Evolutionary conservation across 2,329 filamentous ascomycete species (phyloP).

Genomic region (Periconia digitata): DNA sequence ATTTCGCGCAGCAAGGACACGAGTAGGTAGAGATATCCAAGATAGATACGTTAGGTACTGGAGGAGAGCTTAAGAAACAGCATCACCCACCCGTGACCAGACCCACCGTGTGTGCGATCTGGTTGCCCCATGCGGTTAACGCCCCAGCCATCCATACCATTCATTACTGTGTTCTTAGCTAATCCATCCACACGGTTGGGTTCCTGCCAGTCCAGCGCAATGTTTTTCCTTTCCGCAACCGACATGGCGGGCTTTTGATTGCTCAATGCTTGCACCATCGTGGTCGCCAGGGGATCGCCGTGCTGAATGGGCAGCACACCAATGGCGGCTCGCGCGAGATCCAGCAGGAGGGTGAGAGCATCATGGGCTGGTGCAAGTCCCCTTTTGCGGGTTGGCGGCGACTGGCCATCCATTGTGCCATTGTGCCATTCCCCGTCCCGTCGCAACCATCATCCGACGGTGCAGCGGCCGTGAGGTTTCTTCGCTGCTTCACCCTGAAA

Average conservation of each 20-base stretch:
- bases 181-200: too few relatives aligned
- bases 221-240: neutral
- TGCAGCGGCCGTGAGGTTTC: neutral
- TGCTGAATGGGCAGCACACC: neutral
- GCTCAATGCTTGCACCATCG: neutral
- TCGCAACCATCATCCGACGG: too few relatives aligned
- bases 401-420: neutral
- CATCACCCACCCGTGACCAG: too few relatives aligned
- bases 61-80: constrained; percentile 5
- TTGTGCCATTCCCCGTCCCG: too few relatives aligned
- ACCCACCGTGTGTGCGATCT: too few relatives aligned
- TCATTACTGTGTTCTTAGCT: too few relatives aligned
- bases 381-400: neutral
- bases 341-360: neutral
- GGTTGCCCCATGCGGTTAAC: too few relatives aligned
- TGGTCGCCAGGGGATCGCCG: neutral
- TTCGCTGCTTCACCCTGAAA: neutral
- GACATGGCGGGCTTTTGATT: neutral
- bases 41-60: constrained; percentile 14
- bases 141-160: too few relatives aligned
- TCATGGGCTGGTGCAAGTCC: neutral
- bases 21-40: too few relatives aligned
- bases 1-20: neutral
- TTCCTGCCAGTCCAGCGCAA: too few relatives aligned
- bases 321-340: neutral